Evolutionary conservation across 2,329 filamentous ascomycete genomes (phyloP).

Genomic region (Triangularia verruculosa): DNA sequence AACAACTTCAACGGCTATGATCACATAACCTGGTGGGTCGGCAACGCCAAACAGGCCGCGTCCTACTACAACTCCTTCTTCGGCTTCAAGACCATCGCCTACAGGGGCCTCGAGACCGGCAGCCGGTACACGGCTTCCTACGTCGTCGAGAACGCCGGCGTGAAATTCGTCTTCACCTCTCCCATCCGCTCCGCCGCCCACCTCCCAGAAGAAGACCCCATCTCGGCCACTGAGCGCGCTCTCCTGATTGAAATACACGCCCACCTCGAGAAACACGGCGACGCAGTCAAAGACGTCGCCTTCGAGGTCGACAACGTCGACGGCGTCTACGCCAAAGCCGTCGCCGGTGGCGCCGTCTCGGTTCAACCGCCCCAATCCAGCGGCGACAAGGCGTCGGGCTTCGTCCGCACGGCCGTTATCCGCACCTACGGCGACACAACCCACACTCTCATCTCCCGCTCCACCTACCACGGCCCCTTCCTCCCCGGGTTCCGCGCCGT

Average conservation of each 20-base stretch:
- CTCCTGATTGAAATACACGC: slow-evolving; percentile 72
- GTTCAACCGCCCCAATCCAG: slow-evolving; percentile 58
- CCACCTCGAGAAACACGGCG: slow-evolving; percentile 83
- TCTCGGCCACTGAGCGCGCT: slow-evolving; percentile 59
- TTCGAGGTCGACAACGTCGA: slow-evolving; percentile 91
- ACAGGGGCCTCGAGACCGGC: slow-evolving; percentile 84
- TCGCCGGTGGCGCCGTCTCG: slow-evolving; percentile 60
- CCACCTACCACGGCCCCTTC: slow-evolving; percentile 70
- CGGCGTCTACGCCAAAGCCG: slow-evolving; percentile 72
- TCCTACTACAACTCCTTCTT: slow-evolving; percentile 85
- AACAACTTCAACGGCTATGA: slow-evolving; percentile 79
- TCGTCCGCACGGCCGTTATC: slow-evolving; percentile 74
- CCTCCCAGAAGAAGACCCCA: slow-evolving; percentile 57
- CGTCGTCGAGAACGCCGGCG: slow-evolving; percentile 72
- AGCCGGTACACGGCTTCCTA: slow-evolving; percentile 78
- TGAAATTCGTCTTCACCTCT: slow-evolving; percentile 81
- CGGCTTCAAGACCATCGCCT: slow-evolving; percentile 79
- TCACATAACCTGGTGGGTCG: slow-evolving; percentile 93
- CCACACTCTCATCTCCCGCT: slow-evolving; percentile 80
- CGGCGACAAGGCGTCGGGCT: slow-evolving; percentile 60
- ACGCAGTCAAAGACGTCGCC: slow-evolving; percentile 91
- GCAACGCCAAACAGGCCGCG: slow-evolving; percentile 93
- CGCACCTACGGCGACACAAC: slow-evolving; percentile 93
- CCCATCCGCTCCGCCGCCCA: slow-evolving; percentile 64
- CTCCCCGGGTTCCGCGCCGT: slow-evolving; percentile 74